A percentile compares a stretch with the other conserved stretches of the same genome.
Conservation (phyloP, 2,329 filamentous ascomycete species). For the Fusarium sp. region DNA sequence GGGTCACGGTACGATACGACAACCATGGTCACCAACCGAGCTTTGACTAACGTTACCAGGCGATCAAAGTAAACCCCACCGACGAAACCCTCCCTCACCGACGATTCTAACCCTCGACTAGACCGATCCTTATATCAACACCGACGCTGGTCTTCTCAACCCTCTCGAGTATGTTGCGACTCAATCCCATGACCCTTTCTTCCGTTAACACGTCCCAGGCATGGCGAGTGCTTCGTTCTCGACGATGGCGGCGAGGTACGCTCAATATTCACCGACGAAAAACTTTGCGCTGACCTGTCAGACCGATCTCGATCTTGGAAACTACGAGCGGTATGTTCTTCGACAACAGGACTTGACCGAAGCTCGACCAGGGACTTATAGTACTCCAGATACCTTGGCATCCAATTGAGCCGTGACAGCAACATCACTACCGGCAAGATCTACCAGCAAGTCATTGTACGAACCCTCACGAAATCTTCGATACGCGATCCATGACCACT, state of each 20-base stretch:
- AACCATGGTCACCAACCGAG: neutral
- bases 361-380: neutral
- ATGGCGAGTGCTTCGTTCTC: conserved; percentile 90
- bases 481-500: neutral
- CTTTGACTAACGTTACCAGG: conserved; percentile 27
- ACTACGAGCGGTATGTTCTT: conserved; percentile 57
- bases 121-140: conserved; percentile 61
- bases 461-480: conserved; percentile 31
- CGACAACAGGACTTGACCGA: neutral
- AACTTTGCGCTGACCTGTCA: conserved; percentile 35
- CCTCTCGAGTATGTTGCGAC: conserved; percentile 44
- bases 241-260: conserved; percentile 63
- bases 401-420: conserved; percentile 83
- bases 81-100: neutral
- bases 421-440: conserved; percentile 99
- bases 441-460: conserved; percentile 84
- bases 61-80: conserved; percentile 24
- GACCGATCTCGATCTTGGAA: conserved; percentile 63
- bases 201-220: conserved; percentile 55
- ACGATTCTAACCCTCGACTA: conserved; percentile 45
- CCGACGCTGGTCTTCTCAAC: conserved; percentile 43
- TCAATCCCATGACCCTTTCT: neutral
- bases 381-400: conserved; percentile 69
- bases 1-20: conserved; percentile 60
- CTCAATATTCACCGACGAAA: neutral